phyloP scores from a whole-genome alignment of 2,329 filamentous ascomycete genomes.

The Arthrobotrys sphaeroides region DNA sequence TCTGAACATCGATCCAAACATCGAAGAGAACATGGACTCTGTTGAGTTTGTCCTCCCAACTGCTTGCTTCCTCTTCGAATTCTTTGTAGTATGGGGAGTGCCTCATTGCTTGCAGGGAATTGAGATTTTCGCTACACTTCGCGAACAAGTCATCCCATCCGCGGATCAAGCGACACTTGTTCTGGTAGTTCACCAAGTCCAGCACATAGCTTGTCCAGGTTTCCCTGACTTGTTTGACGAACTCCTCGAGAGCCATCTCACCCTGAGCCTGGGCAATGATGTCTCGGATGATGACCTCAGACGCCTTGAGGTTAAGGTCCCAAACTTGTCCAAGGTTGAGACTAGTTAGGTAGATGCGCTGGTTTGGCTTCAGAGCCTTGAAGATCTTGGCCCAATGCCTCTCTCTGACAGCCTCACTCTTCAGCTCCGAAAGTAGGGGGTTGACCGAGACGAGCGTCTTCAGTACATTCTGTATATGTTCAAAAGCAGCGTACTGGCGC shows the following conservation, averaged over 20 bases:
- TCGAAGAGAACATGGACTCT: constrained; percentile 97
- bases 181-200: constrained; percentile 96
- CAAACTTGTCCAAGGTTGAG: constrained; percentile 99
- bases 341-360: constrained; percentile 90
- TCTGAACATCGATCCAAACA: constrained; percentile 99
- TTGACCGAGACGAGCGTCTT: constrained; percentile 92
- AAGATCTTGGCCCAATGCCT: constrained; percentile 98
- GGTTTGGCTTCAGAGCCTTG: constrained; percentile 90
- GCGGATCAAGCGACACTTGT: constrained; percentile 94
- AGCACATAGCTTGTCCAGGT: constrained; percentile 95
- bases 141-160: constrained; percentile 98
- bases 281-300: constrained; percentile 85
- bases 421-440: constrained; percentile 83
- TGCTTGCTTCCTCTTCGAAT: constrained; percentile 95
- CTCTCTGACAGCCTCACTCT: constrained; percentile 95
- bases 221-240: constrained; percentile 89
- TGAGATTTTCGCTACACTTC: constrained; percentile 97
- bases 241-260: constrained; percentile 98
- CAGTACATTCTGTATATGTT: constrained; percentile 92
- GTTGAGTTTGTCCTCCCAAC: constrained; percentile 98
- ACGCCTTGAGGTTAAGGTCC: constrained; percentile 90
- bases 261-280: constrained; percentile 96
- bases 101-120: constrained; percentile 97
- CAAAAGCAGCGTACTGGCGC: constrained; percentile 99
- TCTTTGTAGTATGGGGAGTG: constrained; percentile 99